phyloP scores from a whole-genome alignment of 1,284 basidiomycete genomes.

The Cutaneotrichosporon sp. region DNA sequence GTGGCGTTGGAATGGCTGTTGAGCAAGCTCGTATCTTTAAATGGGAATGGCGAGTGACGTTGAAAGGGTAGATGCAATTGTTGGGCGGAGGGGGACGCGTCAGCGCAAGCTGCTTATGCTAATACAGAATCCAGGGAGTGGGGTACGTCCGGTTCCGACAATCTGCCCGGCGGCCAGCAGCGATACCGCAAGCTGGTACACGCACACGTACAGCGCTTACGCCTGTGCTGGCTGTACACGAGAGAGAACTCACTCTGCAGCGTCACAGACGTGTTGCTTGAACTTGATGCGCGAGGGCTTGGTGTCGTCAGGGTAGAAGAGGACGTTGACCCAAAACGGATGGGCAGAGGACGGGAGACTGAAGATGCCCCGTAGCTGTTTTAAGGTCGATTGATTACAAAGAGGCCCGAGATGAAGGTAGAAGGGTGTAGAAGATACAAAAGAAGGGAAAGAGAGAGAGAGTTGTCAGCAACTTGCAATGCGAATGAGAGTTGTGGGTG shows the following conservation, averaged over 20 bases:
- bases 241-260: conserved; percentile 38
- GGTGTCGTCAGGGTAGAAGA: conserved; percentile 43
- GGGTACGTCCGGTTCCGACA: too few species aligned
- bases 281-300: conserved; percentile 44
- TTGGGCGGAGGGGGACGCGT: conserved; percentile 14
- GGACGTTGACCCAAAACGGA: conserved; percentile 43
- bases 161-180: too few species aligned
- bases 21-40: conserved; percentile 41
- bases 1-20: conserved; percentile 32
- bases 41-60: conserved; percentile 4
- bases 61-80: conserved; percentile 1
- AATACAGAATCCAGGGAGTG: not conserved
- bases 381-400: too few species aligned
- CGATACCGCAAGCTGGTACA: too few species aligned
- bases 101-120: conserved; percentile 5
- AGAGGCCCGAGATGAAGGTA: not conserved
- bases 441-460: not conserved
- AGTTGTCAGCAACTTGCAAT: too few species aligned
- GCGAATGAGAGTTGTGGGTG: not conserved
- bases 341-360: conserved; percentile 42
- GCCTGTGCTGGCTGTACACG: not conserved
- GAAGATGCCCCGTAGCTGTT: conserved; percentile 41
- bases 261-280: conserved; percentile 47
- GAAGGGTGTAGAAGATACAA: not conserved
- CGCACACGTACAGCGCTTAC: not conserved